Evolutionary conservation across 1,284 basidiomycete genomes (phyloP), one percentile per base, ranked within the genome.

Genomic region (Cryptococcus depauperatus): DNA sequence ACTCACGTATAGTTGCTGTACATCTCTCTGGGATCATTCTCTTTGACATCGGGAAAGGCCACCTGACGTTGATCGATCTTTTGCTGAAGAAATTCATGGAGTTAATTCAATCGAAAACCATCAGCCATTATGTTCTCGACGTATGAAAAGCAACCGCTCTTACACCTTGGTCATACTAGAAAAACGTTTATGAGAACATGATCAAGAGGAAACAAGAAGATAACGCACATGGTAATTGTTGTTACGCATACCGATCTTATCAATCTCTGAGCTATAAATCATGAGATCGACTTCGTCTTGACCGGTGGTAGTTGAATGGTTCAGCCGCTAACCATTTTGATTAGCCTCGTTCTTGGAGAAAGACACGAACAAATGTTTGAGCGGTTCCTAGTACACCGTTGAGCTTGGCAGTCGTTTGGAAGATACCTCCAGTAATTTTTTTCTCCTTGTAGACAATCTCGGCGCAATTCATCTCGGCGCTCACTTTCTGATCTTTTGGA

Each of bases 1-100:
- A 43, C 48, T 45, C 21, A 50, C 48, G 42, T 44, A 21, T 47
- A 51, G 19, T 46, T 44, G 38, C 47, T 44, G 38, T 44, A 51
- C 7, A 23, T 32, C n/a, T 16, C 27, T 0, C 41, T 44, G 4
- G 49, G 49, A 27, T 51, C 46, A 10, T 14, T 22, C 16, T 13
- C 34, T 11, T 16, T n/a, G 11, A 27, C 27, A 27, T n/a, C 29
- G 5, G 45, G 42, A 34, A 51, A 47, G 18, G 43, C 37, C 13
- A 18, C 39, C 23, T 19, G 18, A 41, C 42, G 21, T 41, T 21
- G 14, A 28, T 25, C 19, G 35, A 34, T 1, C 6, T n/a, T n/a
- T 38, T 14, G 16, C 27, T 19, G 18, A 30, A 13, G 4, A 41
- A 42, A 6, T 32, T 21, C 28, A 37, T 41, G 22, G 44, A 37